These are phyloP conservation scores for Trypanosoma theileri DNA, from an alignment of 208 protist genomes.

Conservation along the genomic window DNA sequence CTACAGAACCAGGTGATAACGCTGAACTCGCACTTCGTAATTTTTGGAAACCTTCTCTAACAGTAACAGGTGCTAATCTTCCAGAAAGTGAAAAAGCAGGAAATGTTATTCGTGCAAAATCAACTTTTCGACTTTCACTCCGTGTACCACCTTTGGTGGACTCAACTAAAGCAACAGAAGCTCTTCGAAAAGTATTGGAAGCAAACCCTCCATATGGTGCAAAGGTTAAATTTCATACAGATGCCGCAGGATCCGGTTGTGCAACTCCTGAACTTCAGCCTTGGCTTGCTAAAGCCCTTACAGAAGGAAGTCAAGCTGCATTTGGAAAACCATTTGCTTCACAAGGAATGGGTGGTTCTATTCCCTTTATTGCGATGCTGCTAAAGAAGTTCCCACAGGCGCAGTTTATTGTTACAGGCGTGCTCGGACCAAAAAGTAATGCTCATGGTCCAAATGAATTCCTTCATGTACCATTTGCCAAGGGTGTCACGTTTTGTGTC, in stretches of 20 bases:
- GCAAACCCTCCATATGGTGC: constrained; percentile 91
- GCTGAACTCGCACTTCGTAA: constrained; percentile 81
- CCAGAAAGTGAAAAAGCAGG: constrained; percentile 79
- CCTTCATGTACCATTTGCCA: constrained; percentile 87
- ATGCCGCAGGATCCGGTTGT: constrained; percentile 78
- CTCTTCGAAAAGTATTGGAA: constrained; percentile 78
- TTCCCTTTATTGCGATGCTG: constrained; percentile 95
- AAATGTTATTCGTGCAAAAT: constrained; percentile 92
- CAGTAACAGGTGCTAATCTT: constrained; percentile 90
- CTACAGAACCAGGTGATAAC: constrained; percentile 53
- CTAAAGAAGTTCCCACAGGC: constrained; percentile 85
- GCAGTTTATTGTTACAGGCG: constrained; percentile 94
- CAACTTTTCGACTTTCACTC: constrained; percentile 92
- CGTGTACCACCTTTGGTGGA: constrained; percentile 89
- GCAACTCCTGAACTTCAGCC: constrained; percentile 68
- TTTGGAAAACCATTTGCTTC: constrained; percentile 74
- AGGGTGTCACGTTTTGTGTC: constrained; percentile 85
- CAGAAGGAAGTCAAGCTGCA: constrained; percentile 68
- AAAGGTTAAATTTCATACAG: constrained; percentile 72
- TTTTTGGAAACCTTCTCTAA: constrained; percentile 92
- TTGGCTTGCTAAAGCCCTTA: constrained; percentile 79
- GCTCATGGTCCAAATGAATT: constrained; percentile 96
- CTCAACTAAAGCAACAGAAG: constrained; percentile 36
- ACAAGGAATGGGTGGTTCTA: constrained; percentile 89
- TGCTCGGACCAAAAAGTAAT: constrained; percentile 91